These are phyloP conservation scores for Lepiota subincarnata DNA, from an alignment of 768 basidiomycete species.

Conservation along the genomic window DNA sequence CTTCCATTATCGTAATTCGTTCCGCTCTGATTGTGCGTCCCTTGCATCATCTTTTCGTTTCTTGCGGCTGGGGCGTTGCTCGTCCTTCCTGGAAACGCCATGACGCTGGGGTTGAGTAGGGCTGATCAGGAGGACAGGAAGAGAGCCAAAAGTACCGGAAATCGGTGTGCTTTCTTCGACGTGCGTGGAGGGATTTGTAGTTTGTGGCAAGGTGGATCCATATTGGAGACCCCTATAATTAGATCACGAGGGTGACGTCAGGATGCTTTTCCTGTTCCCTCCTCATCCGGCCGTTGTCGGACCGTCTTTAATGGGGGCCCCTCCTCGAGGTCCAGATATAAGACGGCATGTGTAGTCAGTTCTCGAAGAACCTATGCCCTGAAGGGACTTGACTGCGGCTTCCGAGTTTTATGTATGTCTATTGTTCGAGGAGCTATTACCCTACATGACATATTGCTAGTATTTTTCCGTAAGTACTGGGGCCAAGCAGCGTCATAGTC, in stretches of 20 bases:
- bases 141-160: too few species aligned
- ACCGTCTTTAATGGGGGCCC: too few species aligned
- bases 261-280: not conserved
- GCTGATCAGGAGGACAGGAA: too few species aligned
- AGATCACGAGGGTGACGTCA: slow-evolving; percentile 8
- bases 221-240: not conserved
- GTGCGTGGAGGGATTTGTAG: too few species aligned
- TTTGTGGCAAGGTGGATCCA: too few species aligned
- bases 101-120: too few species aligned
- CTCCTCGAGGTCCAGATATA: too few species aligned
- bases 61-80: not conserved
- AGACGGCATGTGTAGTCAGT: not conserved
- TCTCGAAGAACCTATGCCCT: not conserved
- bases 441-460: slow-evolving; percentile 12
- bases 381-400: not conserved
- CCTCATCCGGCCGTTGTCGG: not conserved
- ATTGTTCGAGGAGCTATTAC: not conserved
- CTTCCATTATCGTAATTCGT: slow-evolving; percentile 9
- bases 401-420: not conserved
- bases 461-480: slow-evolving; percentile 33
- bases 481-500: not conserved
- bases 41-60: not conserved
- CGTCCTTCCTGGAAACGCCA: not conserved
- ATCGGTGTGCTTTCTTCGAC: too few species aligned
- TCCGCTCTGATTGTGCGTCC: not conserved